Conservation (phyloP, 345 rosid genomes). For the Corchorus capsularis region DNA sequence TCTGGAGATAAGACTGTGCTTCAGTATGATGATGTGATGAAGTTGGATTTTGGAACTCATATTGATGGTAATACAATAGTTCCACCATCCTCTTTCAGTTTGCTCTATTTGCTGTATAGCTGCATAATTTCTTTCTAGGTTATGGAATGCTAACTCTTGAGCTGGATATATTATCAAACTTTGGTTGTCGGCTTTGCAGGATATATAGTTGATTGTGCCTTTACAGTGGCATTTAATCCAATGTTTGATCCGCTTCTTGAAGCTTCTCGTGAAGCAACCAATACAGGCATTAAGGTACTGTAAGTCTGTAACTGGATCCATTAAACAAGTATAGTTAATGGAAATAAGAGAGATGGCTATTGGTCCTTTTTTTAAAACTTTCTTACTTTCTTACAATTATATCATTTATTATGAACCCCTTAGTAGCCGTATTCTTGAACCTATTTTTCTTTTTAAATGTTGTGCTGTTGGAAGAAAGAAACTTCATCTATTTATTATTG, state of each 20-base stretch:
- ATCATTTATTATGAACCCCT: neutral
- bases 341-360: neutral
- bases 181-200: slow-evolving; percentile 56
- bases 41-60: slow-evolving; percentile 97
- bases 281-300: slow-evolving; percentile 91
- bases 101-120: neutral
- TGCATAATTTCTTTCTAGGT: slow-evolving; percentile 4
- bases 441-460: neutral
- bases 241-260: slow-evolving; percentile 89
- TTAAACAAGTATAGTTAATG: slow-evolving; percentile 39
- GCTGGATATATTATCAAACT: slow-evolving; percentile 18
- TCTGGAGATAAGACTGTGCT: slow-evolving; percentile 95
- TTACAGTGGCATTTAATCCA: slow-evolving; percentile 99
- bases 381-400: neutral
- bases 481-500: neutral
- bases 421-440: neutral
- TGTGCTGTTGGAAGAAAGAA: neutral
- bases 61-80: slow-evolving; percentile 61
- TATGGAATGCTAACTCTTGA: neutral
- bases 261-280: slow-evolving; percentile 96
- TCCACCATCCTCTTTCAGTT: neutral
- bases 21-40: slow-evolving; percentile 96
- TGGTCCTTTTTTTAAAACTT: neutral
- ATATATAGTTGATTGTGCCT: slow-evolving; percentile 84
- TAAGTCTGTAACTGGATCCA: neutral